Percentiles rank a stretch among this genome's conserved stretches.
phyloP scores from a whole-genome alignment of 148 eudicot species.

The Arbutus unedo region DNA sequence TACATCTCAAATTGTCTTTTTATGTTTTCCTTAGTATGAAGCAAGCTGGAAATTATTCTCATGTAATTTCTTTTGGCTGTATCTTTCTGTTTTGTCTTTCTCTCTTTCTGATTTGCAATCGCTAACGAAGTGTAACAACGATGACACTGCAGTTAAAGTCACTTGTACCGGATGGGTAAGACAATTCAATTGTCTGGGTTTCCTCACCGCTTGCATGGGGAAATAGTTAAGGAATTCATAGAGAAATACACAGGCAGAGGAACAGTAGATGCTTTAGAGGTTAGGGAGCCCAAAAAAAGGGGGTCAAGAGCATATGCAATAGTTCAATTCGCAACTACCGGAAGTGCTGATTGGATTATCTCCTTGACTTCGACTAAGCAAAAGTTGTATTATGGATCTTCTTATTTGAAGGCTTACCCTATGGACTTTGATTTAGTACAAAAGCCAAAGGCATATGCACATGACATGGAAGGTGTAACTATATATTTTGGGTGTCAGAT shows the following conservation, averaged over 20 bases:
- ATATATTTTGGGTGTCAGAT: constrained; percentile 20
- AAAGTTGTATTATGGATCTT: constrained; percentile 31
- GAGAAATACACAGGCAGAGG: constrained; percentile 38
- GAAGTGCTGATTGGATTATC: constrained; percentile 26
- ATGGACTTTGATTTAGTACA: constrained; percentile 10
- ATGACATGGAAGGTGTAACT: constrained; percentile 16
- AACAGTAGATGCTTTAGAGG: constrained; percentile 44
- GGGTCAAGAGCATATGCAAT: constrained; percentile 34
- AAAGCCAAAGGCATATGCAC: constrained; percentile 18
- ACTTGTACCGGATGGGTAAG: not conserved
- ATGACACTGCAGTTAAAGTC: constrained; percentile 28
- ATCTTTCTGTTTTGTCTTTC: not conserved
- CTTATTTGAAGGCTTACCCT: constrained; percentile 32
- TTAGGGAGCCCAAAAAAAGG: constrained; percentile 23
- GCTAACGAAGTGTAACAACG: not conserved
- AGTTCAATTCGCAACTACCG: constrained; percentile 34
- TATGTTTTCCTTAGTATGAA: not conserved
- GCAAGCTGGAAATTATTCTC: not conserved
- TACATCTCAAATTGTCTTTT: not conserved
- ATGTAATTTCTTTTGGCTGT: not conserved
- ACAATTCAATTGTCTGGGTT: constrained; percentile 42
- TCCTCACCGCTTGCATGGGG: constrained; percentile 29
- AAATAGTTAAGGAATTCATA: constrained; percentile 22
- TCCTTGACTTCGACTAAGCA: constrained; percentile 28
- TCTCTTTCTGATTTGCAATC: not conserved